A percentile compares a stretch with the other conserved stretches of the same genome.
These are phyloP conservation scores for Didymella keratinophila DNA, from an alignment of 2,329 filamentous ascomycete species.

Conservation along the genomic window DNA sequence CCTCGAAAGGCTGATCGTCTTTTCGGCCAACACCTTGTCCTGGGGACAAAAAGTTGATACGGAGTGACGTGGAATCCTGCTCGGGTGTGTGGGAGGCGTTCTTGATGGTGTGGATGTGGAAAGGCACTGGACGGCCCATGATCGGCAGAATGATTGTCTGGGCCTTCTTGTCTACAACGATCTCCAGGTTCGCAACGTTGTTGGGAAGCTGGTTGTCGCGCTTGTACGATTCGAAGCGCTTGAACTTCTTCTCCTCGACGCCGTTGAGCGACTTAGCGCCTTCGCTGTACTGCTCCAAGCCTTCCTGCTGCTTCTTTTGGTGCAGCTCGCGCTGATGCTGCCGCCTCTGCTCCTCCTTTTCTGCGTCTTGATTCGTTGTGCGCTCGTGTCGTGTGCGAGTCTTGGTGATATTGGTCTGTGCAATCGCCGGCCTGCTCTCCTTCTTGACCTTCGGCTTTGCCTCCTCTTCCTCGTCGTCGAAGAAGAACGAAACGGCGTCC, in stretches of 20 bases:
- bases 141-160: constrained; percentile 91
- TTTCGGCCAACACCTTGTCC: constrained; percentile 97
- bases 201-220: constrained; percentile 91
- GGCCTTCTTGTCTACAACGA: constrained; percentile 91
- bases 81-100: constrained; percentile 98
- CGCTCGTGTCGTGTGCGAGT: constrained; percentile 91
- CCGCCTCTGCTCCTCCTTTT: constrained; percentile 83
- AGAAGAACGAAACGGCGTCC: constrained; percentile 97
- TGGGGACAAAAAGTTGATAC: constrained; percentile 96
- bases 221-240: constrained; percentile 99
- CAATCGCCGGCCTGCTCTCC: constrained; percentile 85
- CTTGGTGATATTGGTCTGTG: constrained; percentile 93
- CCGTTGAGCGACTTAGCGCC: constrained; percentile 86
- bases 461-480: constrained; percentile 86
- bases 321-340: constrained; percentile 93
- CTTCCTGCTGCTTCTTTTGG: constrained; percentile 87
- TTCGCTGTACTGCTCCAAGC: constrained; percentile 83
- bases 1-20: constrained; percentile 97
- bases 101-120: constrained; percentile 98
- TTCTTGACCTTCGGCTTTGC: constrained; percentile 90
- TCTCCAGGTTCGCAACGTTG: constrained; percentile 82
- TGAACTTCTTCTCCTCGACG: constrained; percentile 96
- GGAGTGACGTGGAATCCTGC: constrained; percentile 89
- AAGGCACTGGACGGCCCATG: constrained; percentile 96
- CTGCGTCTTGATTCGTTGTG: constrained; percentile 85